Conservation (phyloP, 208 protist genomes). For the Leishmania gerbilli region DNA sequence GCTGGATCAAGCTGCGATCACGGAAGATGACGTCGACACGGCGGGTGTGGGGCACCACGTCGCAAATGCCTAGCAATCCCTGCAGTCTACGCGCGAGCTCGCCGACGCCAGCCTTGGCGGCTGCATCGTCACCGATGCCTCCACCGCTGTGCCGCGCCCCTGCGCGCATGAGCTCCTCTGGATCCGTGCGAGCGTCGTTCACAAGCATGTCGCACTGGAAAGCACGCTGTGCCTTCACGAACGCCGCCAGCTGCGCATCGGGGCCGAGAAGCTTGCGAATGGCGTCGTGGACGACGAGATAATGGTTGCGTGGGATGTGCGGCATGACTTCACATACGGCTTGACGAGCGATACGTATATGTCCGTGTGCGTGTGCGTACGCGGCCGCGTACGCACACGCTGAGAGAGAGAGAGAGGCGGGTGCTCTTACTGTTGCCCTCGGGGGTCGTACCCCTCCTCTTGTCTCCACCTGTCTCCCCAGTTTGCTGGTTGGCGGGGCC, state of each 20-base stretch:
- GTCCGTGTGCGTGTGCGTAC: background rate
- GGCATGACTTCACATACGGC: constrained; percentile 5
- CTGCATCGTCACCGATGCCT: background rate
- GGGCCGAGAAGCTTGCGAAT: constrained; percentile 54
- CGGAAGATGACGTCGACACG: constrained; percentile 76
- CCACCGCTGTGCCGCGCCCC: background rate
- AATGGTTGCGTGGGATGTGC: constrained; percentile 68
- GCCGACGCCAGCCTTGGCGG: constrained; percentile 24
- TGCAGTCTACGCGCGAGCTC: constrained; percentile 64
- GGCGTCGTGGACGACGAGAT: constrained; percentile 80
- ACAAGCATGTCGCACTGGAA: constrained; percentile 92
- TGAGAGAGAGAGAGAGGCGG: background rate
- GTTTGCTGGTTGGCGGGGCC: background rate
- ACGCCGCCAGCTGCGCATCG: constrained; percentile 63
- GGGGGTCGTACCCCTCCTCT: background rate
- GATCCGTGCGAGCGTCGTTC: constrained; percentile 58
- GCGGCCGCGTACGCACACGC: background rate
- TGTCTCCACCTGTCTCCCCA: background rate
- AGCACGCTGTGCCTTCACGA: constrained; percentile 59
- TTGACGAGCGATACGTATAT: background rate
- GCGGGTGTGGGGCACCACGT: constrained; percentile 45
- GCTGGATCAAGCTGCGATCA: constrained; percentile 59
- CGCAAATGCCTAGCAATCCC: constrained; percentile 56
- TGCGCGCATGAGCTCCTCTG: background rate
- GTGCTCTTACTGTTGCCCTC: background rate